A percentile compares a stretch with the other conserved stretches of the same genome.
Conservation (phyloP, 257 asterid species). For the Coffea canephora region DNA sequence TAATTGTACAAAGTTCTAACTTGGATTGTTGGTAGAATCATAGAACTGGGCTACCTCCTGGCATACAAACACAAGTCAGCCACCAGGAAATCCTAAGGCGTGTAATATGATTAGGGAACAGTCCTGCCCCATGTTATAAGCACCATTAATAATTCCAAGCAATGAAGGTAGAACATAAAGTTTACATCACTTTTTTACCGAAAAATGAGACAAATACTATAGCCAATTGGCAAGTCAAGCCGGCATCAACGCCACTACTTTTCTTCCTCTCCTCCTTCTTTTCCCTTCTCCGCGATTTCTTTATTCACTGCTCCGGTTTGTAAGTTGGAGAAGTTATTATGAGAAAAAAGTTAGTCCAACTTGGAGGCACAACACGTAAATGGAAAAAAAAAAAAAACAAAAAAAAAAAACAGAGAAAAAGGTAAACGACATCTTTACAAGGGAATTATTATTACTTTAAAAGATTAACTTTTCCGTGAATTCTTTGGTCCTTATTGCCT, state of each 20-base stretch:
- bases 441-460: constrained; percentile 5
- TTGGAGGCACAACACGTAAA: constrained; percentile 12
- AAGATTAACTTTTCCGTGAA: not conserved
- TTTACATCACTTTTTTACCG: not conserved
- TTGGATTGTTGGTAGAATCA: no score
- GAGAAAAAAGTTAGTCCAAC: constrained; percentile 22
- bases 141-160: not conserved
- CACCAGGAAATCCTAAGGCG: not conserved
- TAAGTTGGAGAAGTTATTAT: constrained; percentile 15
- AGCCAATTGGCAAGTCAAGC: constrained; percentile 21
- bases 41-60: not conserved
- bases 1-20: no score
- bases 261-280: not conserved
- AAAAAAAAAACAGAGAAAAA: not conserved
- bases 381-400: no score
- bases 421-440: constrained; percentile 2
- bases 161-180: not conserved
- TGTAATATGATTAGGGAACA: not conserved
- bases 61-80: no score
- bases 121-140: not conserved
- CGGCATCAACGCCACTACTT: constrained; percentile 24
- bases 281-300: not conserved
- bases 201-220: not conserved
- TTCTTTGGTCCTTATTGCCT: not conserved
- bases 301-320: not conserved